Base-by-base conservation (phyloP, 495 filamentous ascomycete genomes). In the Lasiosphaeria miniovina region DNA sequence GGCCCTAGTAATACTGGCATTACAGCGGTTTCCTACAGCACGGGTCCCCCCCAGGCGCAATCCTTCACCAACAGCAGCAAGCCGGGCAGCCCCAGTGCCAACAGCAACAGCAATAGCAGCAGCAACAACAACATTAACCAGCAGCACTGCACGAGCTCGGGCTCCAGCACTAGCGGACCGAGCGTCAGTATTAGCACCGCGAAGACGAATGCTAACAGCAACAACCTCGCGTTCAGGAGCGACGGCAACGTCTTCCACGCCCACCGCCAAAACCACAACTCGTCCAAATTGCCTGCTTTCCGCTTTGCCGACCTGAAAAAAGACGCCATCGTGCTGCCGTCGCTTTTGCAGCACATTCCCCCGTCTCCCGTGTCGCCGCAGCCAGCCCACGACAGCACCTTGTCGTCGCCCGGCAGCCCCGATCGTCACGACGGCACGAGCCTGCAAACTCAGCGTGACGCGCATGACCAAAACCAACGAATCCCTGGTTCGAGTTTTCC, bases 181-280 rank as follows among this genome's bases (percentile, higher is more conserved):
- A 3, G 31, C 57, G 35, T 38, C 52, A 49, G 35, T 35, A 24
- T 24, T 24, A 43, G 40, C 58, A 62, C 57, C 36, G 53, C 61
- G 62, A 60, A 57, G 52, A 54, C 58, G 46, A 61, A 57, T 43
- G 24, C 58, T 9, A 48, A 24, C 65, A 65, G 8, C 63, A 61
- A 36, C 57, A 61, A 51, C 61, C 53, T 49, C n/a, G 48, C 60
- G 33, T 54, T 57, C 55, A 50, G 60, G 59, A 55, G 63, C 59
- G 66, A 68, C 62, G 64, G 49, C 65, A 74, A 40, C 61, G 60
- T 65, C 36, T 58, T 76, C 34, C 75, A 80, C 62, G 65, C 72
- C 36, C 77, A 81, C 60, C 77, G 79, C 62, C 76, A 77, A 54
- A 76, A 67, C 60, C 73, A 80, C 65, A 81, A 75, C 38, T 77